A percentile compares a stretch with the other conserved stretches of the same genome.
phyloP scores from a whole-genome alignment of 106 monocot genomes.

The Apostasia shenzhenica region DNA sequence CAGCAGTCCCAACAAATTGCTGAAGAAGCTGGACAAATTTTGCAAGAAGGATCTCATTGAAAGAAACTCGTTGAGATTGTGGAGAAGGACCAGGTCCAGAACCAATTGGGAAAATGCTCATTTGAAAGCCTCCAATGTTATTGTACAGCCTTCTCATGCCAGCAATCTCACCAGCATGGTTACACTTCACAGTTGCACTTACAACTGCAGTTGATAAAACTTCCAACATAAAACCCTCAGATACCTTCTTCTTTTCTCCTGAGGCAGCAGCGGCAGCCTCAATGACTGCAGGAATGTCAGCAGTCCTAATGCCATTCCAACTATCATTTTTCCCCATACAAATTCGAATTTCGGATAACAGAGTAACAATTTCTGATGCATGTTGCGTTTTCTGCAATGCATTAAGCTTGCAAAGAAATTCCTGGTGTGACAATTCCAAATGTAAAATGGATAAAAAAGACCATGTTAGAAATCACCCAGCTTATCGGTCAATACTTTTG shows the following conservation, averaged over 20 bases:
- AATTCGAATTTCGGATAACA: slow-evolving; percentile 90
- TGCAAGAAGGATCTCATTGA: slow-evolving; percentile 74
- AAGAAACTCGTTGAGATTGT: slow-evolving; percentile 38
- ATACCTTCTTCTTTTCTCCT: slow-evolving; percentile 69
- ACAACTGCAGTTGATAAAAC: slow-evolving; percentile 83
- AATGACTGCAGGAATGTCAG: slow-evolving; percentile 88
- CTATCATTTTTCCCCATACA: slow-evolving; percentile 80
- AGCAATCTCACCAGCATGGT: slow-evolving; percentile 89
- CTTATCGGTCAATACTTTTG: no score
- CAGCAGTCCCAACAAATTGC: slow-evolving; percentile 80
- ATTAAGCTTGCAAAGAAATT: slow-evolving; percentile 90
- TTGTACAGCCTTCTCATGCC: slow-evolving; percentile 92
- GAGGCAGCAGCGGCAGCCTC: slow-evolving; percentile 93
- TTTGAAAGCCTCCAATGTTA: slow-evolving; percentile 78
- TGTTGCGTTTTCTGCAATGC: slow-evolving; percentile 77
- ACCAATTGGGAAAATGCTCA: slow-evolving; percentile 32
- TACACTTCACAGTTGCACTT: slow-evolving; percentile 84
- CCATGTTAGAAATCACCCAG: no score
- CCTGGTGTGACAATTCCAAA: slow-evolving; percentile 33
- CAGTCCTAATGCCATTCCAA: slow-evolving; percentile 87
- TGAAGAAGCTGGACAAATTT: slow-evolving; percentile 86
- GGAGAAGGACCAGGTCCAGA: slow-evolving; percentile 31
- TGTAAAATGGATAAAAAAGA: slow-evolving; percentile 1
- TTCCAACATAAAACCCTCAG: slow-evolving; percentile 73
- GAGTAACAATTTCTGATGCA: slow-evolving; percentile 79